Evolutionary conservation across 2,329 filamentous ascomycete genomes (phyloP).

Genomic region (Pseudocercospora fijiensis): DNA sequence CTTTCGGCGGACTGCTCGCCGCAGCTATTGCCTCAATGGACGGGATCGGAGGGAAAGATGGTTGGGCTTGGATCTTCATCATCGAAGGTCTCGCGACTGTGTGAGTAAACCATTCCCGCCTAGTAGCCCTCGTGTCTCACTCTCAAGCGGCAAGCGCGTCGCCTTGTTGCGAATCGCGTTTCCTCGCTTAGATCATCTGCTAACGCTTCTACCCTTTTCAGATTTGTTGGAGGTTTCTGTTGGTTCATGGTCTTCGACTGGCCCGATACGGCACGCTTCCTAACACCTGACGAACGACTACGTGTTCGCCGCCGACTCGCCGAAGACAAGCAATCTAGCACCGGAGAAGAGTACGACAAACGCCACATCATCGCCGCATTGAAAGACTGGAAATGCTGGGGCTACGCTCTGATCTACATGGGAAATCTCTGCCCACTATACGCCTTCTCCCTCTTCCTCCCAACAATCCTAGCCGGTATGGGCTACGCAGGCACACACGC

Average conservation of each 20-base stretch:
- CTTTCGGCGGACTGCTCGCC: conserved; percentile 71
- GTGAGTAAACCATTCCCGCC: no score
- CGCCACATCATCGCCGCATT: conserved; percentile 42
- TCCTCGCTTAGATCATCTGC: no score
- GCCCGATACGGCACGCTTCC: conserved; percentile 58
- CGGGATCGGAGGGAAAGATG: conserved; percentile 54
- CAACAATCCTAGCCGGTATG: conserved; percentile 35
- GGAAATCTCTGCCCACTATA: conserved; percentile 41
- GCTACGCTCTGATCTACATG: conserved; percentile 74
- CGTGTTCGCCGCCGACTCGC: conserved; percentile 30
- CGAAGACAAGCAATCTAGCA: conserved; percentile 30
- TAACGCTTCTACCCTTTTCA: no score
- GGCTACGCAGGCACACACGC: conserved; percentile 61
- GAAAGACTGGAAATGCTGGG: conserved; percentile 81
- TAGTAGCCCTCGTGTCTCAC: no score
- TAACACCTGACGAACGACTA: conserved; percentile 46
- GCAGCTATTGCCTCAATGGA: conserved; percentile 70
- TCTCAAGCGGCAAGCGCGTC: no score
- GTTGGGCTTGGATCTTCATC: conserved; percentile 42
- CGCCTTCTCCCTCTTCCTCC: conserved; percentile 37
- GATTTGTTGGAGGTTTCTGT: conserved; percentile 51
- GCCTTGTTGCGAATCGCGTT: no score
- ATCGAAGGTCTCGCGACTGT: conserved; percentile 65
- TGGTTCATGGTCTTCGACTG: conserved; percentile 53
- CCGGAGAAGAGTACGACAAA: conserved; percentile 30